Evolutionary conservation across 169 alveolate species (phyloP), one percentile per base, ranked within the genome.

Genomic region (Cryptosporidium felis): DNA sequence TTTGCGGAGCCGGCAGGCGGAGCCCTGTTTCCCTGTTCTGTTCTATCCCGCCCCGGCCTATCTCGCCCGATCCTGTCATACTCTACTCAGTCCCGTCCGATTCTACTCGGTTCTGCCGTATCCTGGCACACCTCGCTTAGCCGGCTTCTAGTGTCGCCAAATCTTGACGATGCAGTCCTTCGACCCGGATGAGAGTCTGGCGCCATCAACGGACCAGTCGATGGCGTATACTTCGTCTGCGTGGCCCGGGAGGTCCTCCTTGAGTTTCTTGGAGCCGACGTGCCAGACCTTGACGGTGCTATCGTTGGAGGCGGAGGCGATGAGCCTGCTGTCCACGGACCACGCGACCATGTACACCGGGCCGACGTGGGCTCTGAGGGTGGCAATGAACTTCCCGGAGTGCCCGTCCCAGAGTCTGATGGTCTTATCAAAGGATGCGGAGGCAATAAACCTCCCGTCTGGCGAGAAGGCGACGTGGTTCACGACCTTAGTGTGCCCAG

Each of bases 401-500:
- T 90, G 82, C 9, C 90, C 97, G 82, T 95, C 96, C 97, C 97
- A 95, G 36, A 95, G 88, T 89, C 97, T 92, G 0, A 97, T 90
- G 62, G 98, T 93, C 92, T 97, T 97, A 92, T 98, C 99, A 91
- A 98, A 98, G 42, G 99, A 96, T 18, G 99, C 99, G 36, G 99
- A 96, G 14, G 98, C 99, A 62, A 98, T 94, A 88, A 91, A 95
- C 23, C 98, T 93, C 2, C 99, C 99, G 85, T 97, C 97, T 0
- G 99, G 99, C 12, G 99, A 97, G 88, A 97, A 97, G 62, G 95
- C 88, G n/a, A 95, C 98, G 90, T 96, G 98, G 89, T 96, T 96
- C 61, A 98, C 96, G 40, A 96, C 92, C 88, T 96, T 95, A 82
- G 96, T 97, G 90, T 98, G 99, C 1, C 99, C 99, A 12, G 98